Evolutionary conservation across 441 rosid genomes (phyloP).

Genomic region (Raphanus hybrid): DNA sequence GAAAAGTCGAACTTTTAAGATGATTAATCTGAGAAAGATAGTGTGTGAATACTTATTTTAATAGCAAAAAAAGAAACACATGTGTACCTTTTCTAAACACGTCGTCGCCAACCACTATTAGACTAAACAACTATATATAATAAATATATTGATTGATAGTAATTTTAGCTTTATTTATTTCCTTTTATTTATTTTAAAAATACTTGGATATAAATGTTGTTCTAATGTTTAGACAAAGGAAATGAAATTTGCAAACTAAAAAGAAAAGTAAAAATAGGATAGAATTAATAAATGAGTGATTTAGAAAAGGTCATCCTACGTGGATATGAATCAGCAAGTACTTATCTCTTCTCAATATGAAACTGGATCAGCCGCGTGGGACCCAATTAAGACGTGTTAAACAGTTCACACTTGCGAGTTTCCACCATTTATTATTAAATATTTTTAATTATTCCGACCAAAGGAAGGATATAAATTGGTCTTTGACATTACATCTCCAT

Average conservation of each 20-base stretch:
- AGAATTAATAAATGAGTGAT: slow-evolving; percentile 35
- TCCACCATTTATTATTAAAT: slow-evolving; percentile 4
- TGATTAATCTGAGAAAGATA: neutral
- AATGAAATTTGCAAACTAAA: neutral
- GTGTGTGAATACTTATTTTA: neutral
- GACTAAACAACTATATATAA: neutral
- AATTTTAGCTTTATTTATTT: neutral
- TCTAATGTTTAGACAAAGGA: neutral
- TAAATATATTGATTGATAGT: neutral
- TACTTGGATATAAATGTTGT: slow-evolving; percentile 10
- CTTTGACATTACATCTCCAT: neutral
- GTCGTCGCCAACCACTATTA: slow-evolving; percentile 34
- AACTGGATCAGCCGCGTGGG: slow-evolving; percentile 26
- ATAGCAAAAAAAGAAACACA: neutral
- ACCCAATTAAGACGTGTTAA: slow-evolving; percentile 36
- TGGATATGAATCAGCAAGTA: slow-evolving; percentile 40
- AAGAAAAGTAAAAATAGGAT: neutral
- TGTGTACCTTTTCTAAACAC: slow-evolving; percentile 28
- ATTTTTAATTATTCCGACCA: neutral
- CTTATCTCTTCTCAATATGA: slow-evolving; percentile 27
- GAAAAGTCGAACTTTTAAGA: neutral
- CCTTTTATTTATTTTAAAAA: neutral
- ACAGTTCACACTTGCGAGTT: slow-evolving; percentile 36
- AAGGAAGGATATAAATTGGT: slow-evolving; percentile 4
- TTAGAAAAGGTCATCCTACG: slow-evolving; percentile 32